phyloP scores from a whole-genome alignment of 2,329 filamentous ascomycete species.

The Graphilbum fragrans region DNA sequence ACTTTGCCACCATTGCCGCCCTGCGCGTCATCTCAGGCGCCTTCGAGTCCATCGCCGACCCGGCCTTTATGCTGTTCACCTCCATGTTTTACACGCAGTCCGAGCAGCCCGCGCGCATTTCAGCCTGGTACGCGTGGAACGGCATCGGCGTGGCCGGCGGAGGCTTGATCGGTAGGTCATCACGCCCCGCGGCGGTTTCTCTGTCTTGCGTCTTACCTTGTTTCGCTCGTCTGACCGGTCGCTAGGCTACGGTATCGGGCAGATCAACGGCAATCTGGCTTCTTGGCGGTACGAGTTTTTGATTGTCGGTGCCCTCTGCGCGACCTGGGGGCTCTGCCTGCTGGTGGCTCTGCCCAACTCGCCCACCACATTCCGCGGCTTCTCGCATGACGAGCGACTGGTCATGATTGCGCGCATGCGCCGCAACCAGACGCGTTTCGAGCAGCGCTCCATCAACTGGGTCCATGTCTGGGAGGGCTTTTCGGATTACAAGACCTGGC shows the following conservation, averaged over 20 bases:
- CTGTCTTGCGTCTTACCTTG: background rate
- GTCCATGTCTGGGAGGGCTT: slow-evolving; percentile 43
- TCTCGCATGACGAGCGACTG: slow-evolving; percentile 35
- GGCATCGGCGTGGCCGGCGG: slow-evolving; percentile 47
- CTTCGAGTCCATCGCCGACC: slow-evolving; percentile 42
- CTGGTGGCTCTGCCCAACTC: slow-evolving; percentile 40
- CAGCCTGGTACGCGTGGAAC: slow-evolving; percentile 47
- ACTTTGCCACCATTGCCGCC: slow-evolving; percentile 41
- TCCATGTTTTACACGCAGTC: slow-evolving; percentile 52
- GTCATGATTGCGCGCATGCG: slow-evolving; percentile 42
- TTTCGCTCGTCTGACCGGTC: background rate
- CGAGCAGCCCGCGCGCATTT: slow-evolving; percentile 50
- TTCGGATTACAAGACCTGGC: slow-evolving; percentile 44
- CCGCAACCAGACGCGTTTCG: slow-evolving; percentile 45
- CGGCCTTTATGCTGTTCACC: slow-evolving; percentile 49
- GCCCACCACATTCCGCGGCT: slow-evolving; percentile 39
- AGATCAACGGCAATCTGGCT: slow-evolving; percentile 41
- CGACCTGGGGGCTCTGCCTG: slow-evolving; percentile 48
- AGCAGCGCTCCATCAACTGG: slow-evolving; percentile 41
- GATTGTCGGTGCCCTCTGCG: slow-evolving; percentile 46
- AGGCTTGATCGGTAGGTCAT: slow-evolving; percentile 23
- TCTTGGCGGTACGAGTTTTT: slow-evolving; percentile 59
- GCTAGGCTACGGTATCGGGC: slow-evolving; percentile 44
- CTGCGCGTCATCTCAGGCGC: slow-evolving; percentile 51
- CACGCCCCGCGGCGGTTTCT: slow-evolving; percentile 10